Conservation (phyloP, 2,329 filamentous ascomycete species). For the Xylariaceae sp. region DNA sequence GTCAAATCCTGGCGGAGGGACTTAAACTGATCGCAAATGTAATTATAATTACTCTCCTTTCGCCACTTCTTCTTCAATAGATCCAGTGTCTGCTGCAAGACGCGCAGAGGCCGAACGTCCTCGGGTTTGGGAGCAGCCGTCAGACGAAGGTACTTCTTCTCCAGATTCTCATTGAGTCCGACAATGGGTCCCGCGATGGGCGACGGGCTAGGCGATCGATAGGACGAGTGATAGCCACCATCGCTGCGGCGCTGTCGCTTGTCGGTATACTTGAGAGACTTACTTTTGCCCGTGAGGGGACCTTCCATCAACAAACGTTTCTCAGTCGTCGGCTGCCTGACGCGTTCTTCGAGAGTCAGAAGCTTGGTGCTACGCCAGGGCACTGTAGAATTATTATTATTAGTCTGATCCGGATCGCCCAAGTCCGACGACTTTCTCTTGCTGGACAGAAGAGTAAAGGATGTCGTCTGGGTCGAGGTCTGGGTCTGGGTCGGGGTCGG, state of each 20-base stretch:
- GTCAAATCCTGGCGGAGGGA: conserved; percentile 96
- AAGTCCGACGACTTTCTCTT: conserved; percentile 79
- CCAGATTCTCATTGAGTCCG: conserved; percentile 75
- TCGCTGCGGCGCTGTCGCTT: conserved; percentile 87
- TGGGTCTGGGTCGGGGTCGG: too few species aligned
- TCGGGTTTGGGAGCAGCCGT: conserved; percentile 85
- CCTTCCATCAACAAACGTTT: conserved; percentile 42
- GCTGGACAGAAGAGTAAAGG: conserved; percentile 43
- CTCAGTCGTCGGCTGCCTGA: conserved; percentile 56
- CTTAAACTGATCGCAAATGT: conserved; percentile 99
- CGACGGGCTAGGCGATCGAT: conserved; percentile 52
- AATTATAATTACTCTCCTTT: conserved; percentile 87
- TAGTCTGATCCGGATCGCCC: conserved; percentile 44
- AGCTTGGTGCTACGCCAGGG: conserved; percentile 67
- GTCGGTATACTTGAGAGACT: conserved; percentile 82
- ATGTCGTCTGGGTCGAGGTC: conserved; percentile 14
- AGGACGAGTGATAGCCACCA: conserved; percentile 53
- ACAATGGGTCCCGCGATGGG: conserved; percentile 67
- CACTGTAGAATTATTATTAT: conserved; percentile 48
- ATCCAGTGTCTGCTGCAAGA: conserved; percentile 80
- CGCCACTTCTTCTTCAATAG: conserved; percentile 93
- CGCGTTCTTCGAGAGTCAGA: conserved; percentile 66
- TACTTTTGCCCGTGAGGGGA: conserved; percentile 58
- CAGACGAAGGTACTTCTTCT: conserved; percentile 92
- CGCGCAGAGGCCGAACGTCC: conserved; percentile 74